phyloP scores from a whole-genome alignment of 805 yeast species.

The Myxozyma neotropica region DNA sequence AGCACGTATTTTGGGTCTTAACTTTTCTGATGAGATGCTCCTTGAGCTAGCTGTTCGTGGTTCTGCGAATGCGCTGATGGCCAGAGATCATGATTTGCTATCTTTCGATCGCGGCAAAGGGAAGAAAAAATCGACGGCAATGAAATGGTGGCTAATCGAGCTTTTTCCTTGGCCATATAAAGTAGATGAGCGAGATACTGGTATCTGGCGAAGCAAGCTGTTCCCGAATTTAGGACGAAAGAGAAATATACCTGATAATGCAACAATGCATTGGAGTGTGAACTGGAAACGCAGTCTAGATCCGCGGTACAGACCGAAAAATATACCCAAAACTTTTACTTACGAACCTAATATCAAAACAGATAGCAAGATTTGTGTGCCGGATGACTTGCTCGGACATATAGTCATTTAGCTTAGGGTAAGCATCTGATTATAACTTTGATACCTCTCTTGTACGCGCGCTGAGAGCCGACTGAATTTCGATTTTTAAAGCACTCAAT shows the following conservation, averaged over 20 bases:
- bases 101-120: slow-evolving; percentile 10
- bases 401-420: no score
- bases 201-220: slow-evolving; percentile 53
- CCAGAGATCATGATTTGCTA: slow-evolving; percentile 30
- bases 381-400: neutral
- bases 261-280: slow-evolving; percentile 64
- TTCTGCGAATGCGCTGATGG: slow-evolving; percentile 36
- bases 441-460: no score
- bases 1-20: slow-evolving; percentile 55
- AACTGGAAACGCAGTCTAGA: slow-evolving; percentile 46
- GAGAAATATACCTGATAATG: slow-evolving; percentile 53
- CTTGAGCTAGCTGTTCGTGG: slow-evolving; percentile 47
- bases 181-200: slow-evolving; percentile 36
- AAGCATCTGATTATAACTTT: no score
- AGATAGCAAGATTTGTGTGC: neutral
- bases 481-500: no score
- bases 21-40: slow-evolving; percentile 49
- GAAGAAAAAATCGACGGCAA: slow-evolving; percentile 1
- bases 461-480: no score
- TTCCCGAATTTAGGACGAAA: slow-evolving; percentile 60
- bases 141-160: slow-evolving; percentile 64
- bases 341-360: neutral
- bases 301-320: slow-evolving; percentile 20
- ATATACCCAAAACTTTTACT: slow-evolving; percentile 13
- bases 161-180: slow-evolving; percentile 57